These are phyloP conservation scores for Globisporangium carolinianum DNA, from an alignment of 352 stramenopile species.

Conservation along the genomic window DNA sequence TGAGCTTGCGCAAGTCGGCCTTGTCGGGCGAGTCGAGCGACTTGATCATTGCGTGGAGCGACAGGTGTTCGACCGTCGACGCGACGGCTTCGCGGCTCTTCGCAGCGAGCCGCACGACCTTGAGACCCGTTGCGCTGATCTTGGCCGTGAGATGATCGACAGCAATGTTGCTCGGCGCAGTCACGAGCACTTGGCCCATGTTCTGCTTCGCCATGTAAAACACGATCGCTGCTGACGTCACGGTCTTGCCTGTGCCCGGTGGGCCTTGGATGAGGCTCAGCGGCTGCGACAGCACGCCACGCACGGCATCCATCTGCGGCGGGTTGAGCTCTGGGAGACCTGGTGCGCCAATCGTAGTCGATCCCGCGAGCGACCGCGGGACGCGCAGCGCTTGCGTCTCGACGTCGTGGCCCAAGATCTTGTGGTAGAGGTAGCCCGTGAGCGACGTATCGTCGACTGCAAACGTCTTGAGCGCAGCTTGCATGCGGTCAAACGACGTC, in stretches of 20 bases:
- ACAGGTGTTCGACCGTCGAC: constrained; percentile 96
- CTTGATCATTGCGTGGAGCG: constrained; percentile 96
- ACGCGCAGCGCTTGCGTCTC: constrained; percentile 90
- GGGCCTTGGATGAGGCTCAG: constrained; percentile 98
- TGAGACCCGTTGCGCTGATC: constrained; percentile 96
- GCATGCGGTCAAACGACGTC: constrained; percentile 99
- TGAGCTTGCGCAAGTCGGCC: constrained; percentile 88
- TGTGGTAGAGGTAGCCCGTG: constrained; percentile 99
- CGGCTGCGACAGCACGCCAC: constrained; percentile 93
- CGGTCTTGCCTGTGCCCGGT: constrained; percentile 95
- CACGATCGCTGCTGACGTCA: constrained; percentile 98
- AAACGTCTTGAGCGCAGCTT: constrained; percentile 98
- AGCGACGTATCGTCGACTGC: constrained; percentile 97
- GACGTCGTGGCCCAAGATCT: constrained; percentile 96
- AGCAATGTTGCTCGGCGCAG: constrained; percentile 97
- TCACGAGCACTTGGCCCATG: constrained; percentile 98
- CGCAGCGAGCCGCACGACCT: constrained; percentile 96
- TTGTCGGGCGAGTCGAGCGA: constrained; percentile 86
- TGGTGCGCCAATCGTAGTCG: constrained; percentile 84
- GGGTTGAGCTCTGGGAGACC: constrained; percentile 97
- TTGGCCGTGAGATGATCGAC: constrained; percentile 97
- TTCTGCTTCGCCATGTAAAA: constrained; percentile 99
- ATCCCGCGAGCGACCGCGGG: constrained; percentile 47
- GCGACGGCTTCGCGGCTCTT: constrained; percentile 95
- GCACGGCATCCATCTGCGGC: constrained; percentile 95